Evolutionary conservation across 805 yeast species (phyloP), one percentile per base, ranked within the genome.

Genomic region (Tetrapisispora iriomotensis): DNA sequence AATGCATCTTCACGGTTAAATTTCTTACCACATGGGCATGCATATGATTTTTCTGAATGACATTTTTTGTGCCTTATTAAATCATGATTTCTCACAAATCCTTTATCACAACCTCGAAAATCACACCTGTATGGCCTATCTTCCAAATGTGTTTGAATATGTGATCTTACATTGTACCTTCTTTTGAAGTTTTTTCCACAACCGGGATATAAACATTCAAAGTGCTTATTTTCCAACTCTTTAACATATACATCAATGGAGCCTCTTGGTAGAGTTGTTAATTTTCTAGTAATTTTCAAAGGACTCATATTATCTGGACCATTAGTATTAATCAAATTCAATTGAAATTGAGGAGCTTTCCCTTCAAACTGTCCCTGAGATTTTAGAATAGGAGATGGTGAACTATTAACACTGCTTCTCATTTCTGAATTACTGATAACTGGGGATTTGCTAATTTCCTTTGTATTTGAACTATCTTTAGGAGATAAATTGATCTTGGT

Each of bases 11-110:
- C 80, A 42, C 97, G 71, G 1, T 90, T 79, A 64, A 92, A 92
- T 45, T 79, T 79, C 62, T 88, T 90, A n/a, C 96, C 96, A 65
- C 99, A 94, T 0, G 82, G 82, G 62, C 98, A 92, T 21, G 66
- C 66, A 49, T 72, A 79, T 21, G 79, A 70, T 44, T 79, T 78
- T 38, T 76, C 87, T 41, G 76, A 70, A 57, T 92, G 99, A 14
- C 88, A 83, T 57, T 84, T 85, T 48, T 76, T 77, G 55, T 92
- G 99, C 45, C 99, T 73, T 44, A 86, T 74, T 48, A 92, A 68
- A 62, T 92, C 99, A 55, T 92, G 98, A 45, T 90, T 95, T 46
- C 99, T 72, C 19, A 92, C 99, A 65, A 92, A 92, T 24, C 84
- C 75, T 48, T 88, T 84, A 5, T 75, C 73, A 61, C 99, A 92